These are phyloP conservation scores for Capsicum pubescens DNA, from an alignment of 257 asterid species.

Conservation along the genomic window DNA sequence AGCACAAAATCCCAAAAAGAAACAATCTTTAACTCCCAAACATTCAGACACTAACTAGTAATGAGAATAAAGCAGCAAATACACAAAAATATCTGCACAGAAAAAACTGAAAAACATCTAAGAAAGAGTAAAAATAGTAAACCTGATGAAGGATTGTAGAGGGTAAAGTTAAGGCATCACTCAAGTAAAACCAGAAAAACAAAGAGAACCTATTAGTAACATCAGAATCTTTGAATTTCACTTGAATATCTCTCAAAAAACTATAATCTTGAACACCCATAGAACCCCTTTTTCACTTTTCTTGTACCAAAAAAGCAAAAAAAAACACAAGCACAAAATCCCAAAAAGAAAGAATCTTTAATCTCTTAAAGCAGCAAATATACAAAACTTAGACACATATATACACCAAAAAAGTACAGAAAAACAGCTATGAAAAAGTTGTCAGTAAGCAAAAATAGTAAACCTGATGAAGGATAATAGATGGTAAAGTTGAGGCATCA, in stretches of 20 bases:
- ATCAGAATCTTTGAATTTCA: constrained; percentile 53
- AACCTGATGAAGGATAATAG: constrained; percentile 76
- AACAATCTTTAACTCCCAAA: neutral
- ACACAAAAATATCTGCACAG: neutral
- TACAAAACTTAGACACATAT: no score
- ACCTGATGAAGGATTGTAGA: constrained; percentile 76
- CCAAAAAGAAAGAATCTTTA: constrained; percentile 14
- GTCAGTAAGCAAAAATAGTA: neutral
- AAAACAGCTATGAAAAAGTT: no score
- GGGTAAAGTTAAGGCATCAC: constrained; percentile 52
- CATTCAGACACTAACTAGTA: constrained; percentile 15
- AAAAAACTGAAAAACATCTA: neutral
- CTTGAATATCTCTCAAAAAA: constrained; percentile 59
- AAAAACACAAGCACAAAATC: constrained; percentile 31
- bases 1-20: neutral
- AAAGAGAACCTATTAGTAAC: constrained; percentile 54
- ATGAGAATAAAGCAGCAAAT: neutral
- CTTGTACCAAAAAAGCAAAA: constrained; percentile 27
- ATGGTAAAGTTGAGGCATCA: constrained; percentile 52
- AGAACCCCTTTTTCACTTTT: constrained; percentile 36
- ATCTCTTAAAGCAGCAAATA: neutral
- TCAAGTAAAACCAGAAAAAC: constrained; percentile 84
- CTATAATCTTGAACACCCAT: constrained; percentile 49
- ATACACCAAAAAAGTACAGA: no score
- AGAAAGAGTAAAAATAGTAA: constrained; percentile 6